Conservation (phyloP, 257 asterid species). For the Eustoma russellianum region DNA sequence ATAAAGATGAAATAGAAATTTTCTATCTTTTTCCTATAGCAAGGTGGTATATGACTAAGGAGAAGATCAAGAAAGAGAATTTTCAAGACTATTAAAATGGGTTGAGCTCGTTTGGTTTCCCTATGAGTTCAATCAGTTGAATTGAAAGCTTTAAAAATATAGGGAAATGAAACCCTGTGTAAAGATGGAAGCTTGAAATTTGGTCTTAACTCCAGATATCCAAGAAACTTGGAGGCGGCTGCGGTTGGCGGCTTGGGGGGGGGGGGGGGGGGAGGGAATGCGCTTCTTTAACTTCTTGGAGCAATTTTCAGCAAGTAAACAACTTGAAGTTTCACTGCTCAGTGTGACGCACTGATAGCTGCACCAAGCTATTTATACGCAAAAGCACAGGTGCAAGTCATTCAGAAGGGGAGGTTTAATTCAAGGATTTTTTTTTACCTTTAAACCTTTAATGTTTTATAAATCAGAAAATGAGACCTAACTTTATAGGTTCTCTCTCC, state of each 20-base stretch:
- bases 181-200: conserved; percentile 4
- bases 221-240: too few species aligned
- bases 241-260: too few species aligned
- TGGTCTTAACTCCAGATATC: too few species aligned
- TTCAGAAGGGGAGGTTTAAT: not conserved
- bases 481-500: too few species aligned
- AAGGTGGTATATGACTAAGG: conserved; percentile 8
- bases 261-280: too few species aligned
- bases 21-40: too few species aligned
- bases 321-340: too few species aligned
- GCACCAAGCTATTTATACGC: conserved; percentile 15
- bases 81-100: conserved; percentile 15
- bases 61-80: conserved; percentile 4
- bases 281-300: too few species aligned
- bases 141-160: conserved; percentile 7
- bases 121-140: conserved; percentile 19
- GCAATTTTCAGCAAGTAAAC: too few species aligned
- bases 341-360: not conserved
- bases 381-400: not conserved
- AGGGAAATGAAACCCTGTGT: not conserved
- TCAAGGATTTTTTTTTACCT: too few species aligned
- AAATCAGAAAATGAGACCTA: too few species aligned
- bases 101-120: conserved; percentile 5
- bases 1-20: not conserved
- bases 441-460: too few species aligned